These are phyloP conservation scores for Phytophthora capsici DNA, from an alignment of 352 stramenopile genomes.

Conservation along the genomic window DNA sequence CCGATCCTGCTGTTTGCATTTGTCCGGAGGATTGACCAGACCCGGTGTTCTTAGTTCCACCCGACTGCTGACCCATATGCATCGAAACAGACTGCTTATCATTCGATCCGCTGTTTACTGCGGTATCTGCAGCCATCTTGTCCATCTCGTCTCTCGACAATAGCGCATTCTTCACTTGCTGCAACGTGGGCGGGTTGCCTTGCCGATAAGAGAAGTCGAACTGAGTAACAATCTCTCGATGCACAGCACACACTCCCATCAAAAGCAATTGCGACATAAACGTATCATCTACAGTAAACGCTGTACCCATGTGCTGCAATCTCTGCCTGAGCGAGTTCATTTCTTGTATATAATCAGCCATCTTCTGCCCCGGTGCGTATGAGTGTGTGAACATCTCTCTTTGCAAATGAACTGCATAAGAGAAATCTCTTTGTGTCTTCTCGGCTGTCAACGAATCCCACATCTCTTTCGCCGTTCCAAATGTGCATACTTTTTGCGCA, in stretches of 20 bases:
- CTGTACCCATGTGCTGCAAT: slow-evolving; percentile 6
- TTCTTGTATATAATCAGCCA: slow-evolving; percentile 10
- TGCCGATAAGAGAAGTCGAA: slow-evolving; percentile 6
- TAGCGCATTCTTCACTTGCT: slow-evolving; percentile 7
- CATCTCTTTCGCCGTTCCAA: neutral
- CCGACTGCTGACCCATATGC: neutral
- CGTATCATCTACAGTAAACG: neutral
- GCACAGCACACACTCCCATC: slow-evolving; percentile 5
- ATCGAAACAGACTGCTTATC: neutral
- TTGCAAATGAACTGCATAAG: neutral
- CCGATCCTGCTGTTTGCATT: neutral
- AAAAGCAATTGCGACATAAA: neutral
- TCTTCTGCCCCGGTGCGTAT: neutral
- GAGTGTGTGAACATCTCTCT: neutral
- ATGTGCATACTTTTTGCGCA: neutral
- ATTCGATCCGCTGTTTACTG: neutral
- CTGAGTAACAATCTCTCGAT: slow-evolving; percentile 3
- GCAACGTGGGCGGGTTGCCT: neutral
- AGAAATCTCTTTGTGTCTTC: slow-evolving; percentile 2
- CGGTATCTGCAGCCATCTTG: neutral
- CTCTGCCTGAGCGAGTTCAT: slow-evolving; percentile 4
- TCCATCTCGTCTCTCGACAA: slow-evolving; percentile 6
- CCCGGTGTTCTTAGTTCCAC: neutral
- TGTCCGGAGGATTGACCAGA: neutral
- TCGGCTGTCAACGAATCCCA: neutral